Percentiles rank a stretch among this genome's conserved stretches.
Conservation (phyloP, 148 eudicot species). For the Arbutus unedo region DNA sequence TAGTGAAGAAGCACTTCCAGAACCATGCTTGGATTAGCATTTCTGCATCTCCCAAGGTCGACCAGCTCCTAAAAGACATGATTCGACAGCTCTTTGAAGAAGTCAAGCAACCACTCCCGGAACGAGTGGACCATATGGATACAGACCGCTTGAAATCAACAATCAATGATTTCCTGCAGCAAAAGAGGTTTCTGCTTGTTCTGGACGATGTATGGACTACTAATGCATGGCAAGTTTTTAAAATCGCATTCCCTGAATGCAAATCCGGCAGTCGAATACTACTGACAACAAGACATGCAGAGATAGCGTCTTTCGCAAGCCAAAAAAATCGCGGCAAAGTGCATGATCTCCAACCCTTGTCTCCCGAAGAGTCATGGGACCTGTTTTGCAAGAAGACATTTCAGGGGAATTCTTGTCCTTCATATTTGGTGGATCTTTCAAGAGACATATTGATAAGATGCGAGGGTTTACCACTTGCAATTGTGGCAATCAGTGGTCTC, state of each 20-base stretch:
- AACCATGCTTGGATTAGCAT: neutral
- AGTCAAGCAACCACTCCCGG: conserved; percentile 12
- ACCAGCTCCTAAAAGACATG: neutral
- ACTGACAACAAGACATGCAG: conserved; percentile 13
- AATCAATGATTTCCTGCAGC: conserved; percentile 8
- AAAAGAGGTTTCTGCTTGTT: neutral
- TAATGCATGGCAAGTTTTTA: conserved; percentile 8
- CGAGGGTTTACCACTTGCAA: conserved; percentile 21
- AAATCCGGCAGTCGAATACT: conserved; percentile 20
- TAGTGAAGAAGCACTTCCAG: neutral
- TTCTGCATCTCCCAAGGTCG: neutral
- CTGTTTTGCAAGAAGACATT: conserved; percentile 19
- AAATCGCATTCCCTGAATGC: conserved; percentile 5
- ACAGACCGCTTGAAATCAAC: neutral
- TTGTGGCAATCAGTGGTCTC: conserved; percentile 19
- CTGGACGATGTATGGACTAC: conserved; percentile 14
- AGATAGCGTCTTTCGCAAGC: conserved; percentile 1
- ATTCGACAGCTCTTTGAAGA: conserved; percentile 4
- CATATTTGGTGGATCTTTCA: conserved; percentile 14
- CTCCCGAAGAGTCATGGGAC: neutral
- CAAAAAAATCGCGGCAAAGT: neutral
- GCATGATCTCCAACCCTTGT: neutral
- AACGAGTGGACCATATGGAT: conserved; percentile 13
- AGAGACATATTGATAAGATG: conserved; percentile 8
- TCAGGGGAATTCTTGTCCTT: conserved; percentile 9